phyloP scores from a whole-genome alignment of 805 yeast genomes.

The Metschnikowia gelsemii region DNA sequence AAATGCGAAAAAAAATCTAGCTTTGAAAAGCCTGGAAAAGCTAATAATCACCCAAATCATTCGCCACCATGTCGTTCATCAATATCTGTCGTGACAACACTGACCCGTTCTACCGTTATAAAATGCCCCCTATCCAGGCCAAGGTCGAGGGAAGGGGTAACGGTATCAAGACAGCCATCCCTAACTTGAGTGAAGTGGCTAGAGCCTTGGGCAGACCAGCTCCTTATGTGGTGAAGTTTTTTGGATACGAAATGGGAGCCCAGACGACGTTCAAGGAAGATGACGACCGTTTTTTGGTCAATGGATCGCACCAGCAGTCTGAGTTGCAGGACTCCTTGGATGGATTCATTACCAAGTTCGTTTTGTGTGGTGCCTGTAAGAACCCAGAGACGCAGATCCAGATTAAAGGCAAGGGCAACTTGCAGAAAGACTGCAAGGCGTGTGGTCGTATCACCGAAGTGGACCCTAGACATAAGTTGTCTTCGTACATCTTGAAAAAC shows the following conservation, averaged over 20 bases:
- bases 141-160: conserved; percentile 99
- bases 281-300: conserved; percentile 84
- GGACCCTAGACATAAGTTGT: conserved; percentile 82
- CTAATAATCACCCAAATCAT: not conserved
- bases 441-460: conserved; percentile 88
- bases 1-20: not conserved
- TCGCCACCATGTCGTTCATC: conserved; percentile 68
- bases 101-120: conserved; percentile 98
- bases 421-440: conserved; percentile 94
- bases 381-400: conserved; percentile 96
- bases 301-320: conserved; percentile 88
- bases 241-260: conserved; percentile 97
- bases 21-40: not conserved
- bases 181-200: conserved; percentile 89
- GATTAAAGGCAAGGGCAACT: conserved; percentile 67
- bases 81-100: conserved; percentile 96
- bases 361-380: conserved; percentile 90
- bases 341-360: conserved; percentile 90
- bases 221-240: conserved; percentile 85
- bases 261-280: conserved; percentile 81
- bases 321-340: conserved; percentile 93
- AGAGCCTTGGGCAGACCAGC: conserved; percentile 94
- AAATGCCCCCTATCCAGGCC: conserved; percentile 97
- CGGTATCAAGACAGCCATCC: conserved; percentile 95
- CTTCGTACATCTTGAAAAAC: conserved; percentile 85